Percentiles rank a stretch among this genome's conserved stretches.
phyloP scores from a whole-genome alignment of 352 stramenopile genomes.

The Phytophthora colocasiae region DNA sequence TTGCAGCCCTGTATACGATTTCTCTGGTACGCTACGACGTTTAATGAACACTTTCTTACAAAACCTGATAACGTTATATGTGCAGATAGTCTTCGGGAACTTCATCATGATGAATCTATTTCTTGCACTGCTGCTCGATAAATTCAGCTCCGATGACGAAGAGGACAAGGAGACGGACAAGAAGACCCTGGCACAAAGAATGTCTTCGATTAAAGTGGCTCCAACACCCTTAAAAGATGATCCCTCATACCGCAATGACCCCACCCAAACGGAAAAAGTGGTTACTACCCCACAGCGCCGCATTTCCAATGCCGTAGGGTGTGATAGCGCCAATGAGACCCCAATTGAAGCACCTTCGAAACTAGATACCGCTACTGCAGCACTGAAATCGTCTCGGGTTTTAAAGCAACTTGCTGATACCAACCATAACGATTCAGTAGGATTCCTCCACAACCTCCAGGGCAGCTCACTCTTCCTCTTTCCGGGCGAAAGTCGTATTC shows the following conservation, averaged over 20 bases:
- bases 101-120: slow-evolving; percentile 97
- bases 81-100: slow-evolving; percentile 85
- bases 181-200: slow-evolving; percentile 48
- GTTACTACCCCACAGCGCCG: background rate
- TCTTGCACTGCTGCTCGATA: slow-evolving; percentile 91
- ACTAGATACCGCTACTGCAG: background rate
- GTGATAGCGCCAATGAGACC: background rate
- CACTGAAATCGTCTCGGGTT: background rate
- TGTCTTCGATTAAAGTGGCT: slow-evolving; percentile 59
- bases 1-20: slow-evolving; percentile 82
- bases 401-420: slow-evolving; percentile 6
- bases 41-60: background rate
- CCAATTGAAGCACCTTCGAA: background rate
- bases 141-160: slow-evolving; percentile 81
- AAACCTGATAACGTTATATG: background rate
- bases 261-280: background rate
- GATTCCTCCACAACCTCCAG: slow-evolving; percentile 2
- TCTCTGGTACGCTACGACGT: slow-evolving; percentile 54
- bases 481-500: slow-evolving; percentile 40
- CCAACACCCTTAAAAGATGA: slow-evolving; percentile 22
- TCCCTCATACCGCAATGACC: background rate
- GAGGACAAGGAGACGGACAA: slow-evolving; percentile 50
- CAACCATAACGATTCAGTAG: background rate
- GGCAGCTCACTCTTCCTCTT: slow-evolving; percentile 62
- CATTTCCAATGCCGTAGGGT: background rate